Evolutionary conservation across 192 early-diverging fungal genomes (phyloP), one percentile per base, ranked within the genome.

Genomic region (Coemansia umbellata): DNA sequence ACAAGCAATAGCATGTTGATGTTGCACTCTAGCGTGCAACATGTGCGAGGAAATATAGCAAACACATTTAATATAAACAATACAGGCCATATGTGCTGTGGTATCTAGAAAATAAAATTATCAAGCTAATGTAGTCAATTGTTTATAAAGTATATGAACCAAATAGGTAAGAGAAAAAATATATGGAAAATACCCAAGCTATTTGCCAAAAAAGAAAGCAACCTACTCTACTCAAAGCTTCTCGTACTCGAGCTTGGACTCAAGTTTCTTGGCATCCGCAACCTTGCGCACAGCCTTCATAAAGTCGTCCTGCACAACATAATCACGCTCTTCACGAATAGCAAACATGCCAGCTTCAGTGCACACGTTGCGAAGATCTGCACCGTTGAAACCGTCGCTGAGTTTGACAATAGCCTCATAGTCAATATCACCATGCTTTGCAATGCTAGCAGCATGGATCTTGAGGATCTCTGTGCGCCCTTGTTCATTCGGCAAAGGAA

Each of bases 281-380:
- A 99, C 94, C 81, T 99, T 99, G 55, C 97, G 87, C 30, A 96
- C 97, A 17, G 97, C 97, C 81, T 99, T 99, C 97, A 98, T 98
- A 74, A 97, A 99, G 63, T 99, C 97, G 58, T 96, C 95, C 69
- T 99, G 95, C n/a, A 94, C 65, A 22, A 88, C 84, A 75, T 95
- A 98, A 68, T 99, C 97, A 37, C 97, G 87, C 53, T 98, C 95
- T 50, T 97, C 95, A 27, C 95, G 91, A 58, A 99, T 98, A 22
- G 97, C 97, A 87, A 98, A 97, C 97, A 99, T 98, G 45, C 94
- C 97, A 9, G 95, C 95, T 79, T 99, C 97, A 17, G 97, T 99
- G 70, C 97, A 99, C 31, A 99, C 91, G 60, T 99, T 99, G 58
- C 97, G 82, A 64, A 99, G 79, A 85, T 99, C 97, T 15, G 97